Evolutionary conservation across 2,329 filamentous ascomycete species (phyloP).

Genomic region (Chalara sp.): DNA sequence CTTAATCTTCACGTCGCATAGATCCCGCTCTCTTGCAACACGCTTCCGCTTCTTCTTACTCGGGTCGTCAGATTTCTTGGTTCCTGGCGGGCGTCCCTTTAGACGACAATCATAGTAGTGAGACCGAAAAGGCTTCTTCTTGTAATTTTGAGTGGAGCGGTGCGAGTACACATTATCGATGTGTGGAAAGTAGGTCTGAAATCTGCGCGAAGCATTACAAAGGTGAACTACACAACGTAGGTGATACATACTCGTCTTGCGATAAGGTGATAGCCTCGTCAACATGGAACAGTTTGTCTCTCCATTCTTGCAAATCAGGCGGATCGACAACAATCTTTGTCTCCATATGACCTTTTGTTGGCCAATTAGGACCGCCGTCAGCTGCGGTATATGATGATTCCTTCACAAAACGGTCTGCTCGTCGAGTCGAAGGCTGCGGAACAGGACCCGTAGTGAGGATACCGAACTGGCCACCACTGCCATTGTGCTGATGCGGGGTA

Average conservation of each 20-base stretch:
- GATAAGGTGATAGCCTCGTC: slow-evolving; percentile 65
- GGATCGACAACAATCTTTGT: slow-evolving; percentile 57
- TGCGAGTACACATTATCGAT: slow-evolving; percentile 82
- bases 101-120: slow-evolving; percentile 82
- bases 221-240: not conserved
- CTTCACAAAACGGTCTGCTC: too few relatives aligned
- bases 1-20: slow-evolving; percentile 85
- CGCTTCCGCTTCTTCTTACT: slow-evolving; percentile 79
- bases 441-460: slow-evolving; percentile 33
- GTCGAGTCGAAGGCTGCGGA: slow-evolving; percentile 15
- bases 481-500: slow-evolving; percentile 30
- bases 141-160: slow-evolving; percentile 73
- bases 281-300: slow-evolving; percentile 68
- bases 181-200: slow-evolving; percentile 75
- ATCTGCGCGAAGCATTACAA: slow-evolving; percentile 38
- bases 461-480: slow-evolving; percentile 37
- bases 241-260: slow-evolving; percentile 58
- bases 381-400: too few relatives aligned
- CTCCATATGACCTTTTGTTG: slow-evolving; percentile 42
- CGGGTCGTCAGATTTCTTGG: slow-evolving; percentile 71
- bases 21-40: slow-evolving; percentile 64
- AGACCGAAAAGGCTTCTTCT: slow-evolving; percentile 74
- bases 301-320: slow-evolving; percentile 62
- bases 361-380: too few relatives aligned
- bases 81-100: slow-evolving; percentile 72